Conservation (phyloP, 805 yeast genomes). For the Starmerella tilneyi region DNA sequence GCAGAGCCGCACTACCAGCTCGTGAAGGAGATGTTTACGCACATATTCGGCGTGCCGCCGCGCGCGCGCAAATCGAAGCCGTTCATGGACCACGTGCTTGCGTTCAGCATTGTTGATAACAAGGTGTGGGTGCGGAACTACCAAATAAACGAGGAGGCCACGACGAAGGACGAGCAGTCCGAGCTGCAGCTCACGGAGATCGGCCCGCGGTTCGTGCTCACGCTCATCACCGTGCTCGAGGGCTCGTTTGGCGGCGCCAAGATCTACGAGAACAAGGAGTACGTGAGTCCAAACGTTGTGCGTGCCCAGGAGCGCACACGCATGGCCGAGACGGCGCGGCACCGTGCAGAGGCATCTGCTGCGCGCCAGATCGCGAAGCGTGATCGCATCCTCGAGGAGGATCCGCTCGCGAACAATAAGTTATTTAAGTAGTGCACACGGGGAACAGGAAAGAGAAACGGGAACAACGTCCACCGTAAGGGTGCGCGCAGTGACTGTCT, state of each 20-base stretch:
- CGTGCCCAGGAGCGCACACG: constrained; percentile 79
- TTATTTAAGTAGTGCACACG: constrained; percentile 60
- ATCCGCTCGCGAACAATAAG: constrained; percentile 71
- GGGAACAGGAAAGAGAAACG: too few relatives aligned
- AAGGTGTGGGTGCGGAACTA: constrained; percentile 93
- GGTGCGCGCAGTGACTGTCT: too few relatives aligned
- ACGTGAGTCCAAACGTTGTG: constrained; percentile 88
- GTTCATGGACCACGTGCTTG: constrained; percentile 87
- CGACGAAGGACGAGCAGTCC: constrained; percentile 33
- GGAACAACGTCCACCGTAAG: too few relatives aligned
- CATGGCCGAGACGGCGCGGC: constrained; percentile 66
- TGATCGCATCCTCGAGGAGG: constrained; percentile 58
- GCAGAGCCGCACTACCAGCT: constrained; percentile 56
- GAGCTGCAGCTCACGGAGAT: constrained; percentile 80
- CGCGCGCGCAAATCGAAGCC: constrained; percentile 86
- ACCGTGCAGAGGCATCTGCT: constrained; percentile 69
- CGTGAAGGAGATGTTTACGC: constrained; percentile 72
- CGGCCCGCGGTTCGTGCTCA: constrained; percentile 92
- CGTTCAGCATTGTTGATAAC: constrained; percentile 83
- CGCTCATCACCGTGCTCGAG: constrained; percentile 81
- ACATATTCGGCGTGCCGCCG: constrained; percentile 92
- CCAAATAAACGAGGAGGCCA: constrained; percentile 58
- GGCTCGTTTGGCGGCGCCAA: constrained; percentile 98
- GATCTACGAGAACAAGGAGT: constrained; percentile 92
- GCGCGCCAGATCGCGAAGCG: constrained; percentile 67